phyloP scores from a whole-genome alignment of 73 alveolate genomes.

The Paramecium primaurelia region DNA sequence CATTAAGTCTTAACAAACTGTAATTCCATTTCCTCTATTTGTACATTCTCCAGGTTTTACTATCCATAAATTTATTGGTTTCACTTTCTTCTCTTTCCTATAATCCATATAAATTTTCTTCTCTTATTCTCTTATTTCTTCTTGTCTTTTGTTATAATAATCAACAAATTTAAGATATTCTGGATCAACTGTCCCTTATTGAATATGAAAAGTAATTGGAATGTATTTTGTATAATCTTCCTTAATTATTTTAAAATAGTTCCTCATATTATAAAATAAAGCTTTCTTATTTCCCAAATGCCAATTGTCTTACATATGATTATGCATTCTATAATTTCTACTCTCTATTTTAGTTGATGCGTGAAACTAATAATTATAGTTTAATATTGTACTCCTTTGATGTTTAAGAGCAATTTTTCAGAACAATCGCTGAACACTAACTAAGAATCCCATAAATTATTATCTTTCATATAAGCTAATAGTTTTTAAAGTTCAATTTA shows the following conservation, averaged over 20 bases:
- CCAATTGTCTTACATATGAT: conserved; percentile 74
- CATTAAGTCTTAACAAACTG: conserved; percentile 58
- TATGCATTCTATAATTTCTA: conserved; percentile 47
- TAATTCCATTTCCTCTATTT: conserved; percentile 80
- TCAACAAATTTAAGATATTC: conserved; percentile 65
- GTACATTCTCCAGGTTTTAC: conserved; percentile 92
- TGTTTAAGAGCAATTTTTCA: background rate
- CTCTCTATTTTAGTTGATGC: background rate
- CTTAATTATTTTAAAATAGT: conserved; percentile 68
- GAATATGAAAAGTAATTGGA: conserved; percentile 81
- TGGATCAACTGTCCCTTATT: conserved; percentile 67
- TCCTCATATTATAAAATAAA: conserved; percentile 79
- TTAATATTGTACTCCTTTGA: conserved; percentile 26
- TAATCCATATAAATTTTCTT: background rate
- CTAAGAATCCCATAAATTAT: background rate
- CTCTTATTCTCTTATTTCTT: conserved; percentile 51
- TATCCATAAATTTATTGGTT: conserved; percentile 74
- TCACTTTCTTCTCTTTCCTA: background rate
- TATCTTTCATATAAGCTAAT: background rate
- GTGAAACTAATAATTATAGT: background rate
- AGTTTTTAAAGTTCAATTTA: background rate
- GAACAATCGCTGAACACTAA: conserved; percentile 20
- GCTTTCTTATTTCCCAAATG: conserved; percentile 82
- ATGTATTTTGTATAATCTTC: conserved; percentile 71
- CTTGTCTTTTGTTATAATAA: conserved; percentile 49